Conservation (phyloP, 129 eudicot genomes). For the Escallonia rubra region DNA sequence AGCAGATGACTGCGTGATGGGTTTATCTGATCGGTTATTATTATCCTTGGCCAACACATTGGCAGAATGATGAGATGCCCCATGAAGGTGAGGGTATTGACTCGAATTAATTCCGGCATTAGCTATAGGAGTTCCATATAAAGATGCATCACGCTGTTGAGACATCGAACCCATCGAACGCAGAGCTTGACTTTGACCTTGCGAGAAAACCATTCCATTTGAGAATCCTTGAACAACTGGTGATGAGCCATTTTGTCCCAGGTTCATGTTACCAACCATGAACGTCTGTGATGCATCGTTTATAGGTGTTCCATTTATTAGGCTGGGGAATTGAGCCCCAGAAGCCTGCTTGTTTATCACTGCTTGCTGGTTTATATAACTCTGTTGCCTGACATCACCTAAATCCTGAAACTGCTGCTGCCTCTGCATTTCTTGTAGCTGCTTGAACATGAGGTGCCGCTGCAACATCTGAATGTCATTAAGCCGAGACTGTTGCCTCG, state of each 20-base stretch:
- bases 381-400: slow-evolving; percentile 35
- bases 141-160: slow-evolving; percentile 36
- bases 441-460: slow-evolving; percentile 68
- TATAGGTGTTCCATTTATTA: slow-evolving; percentile 36
- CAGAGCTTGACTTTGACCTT: slow-evolving; percentile 38
- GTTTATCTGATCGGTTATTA: slow-evolving; percentile 27
- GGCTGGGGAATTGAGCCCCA: slow-evolving; percentile 24
- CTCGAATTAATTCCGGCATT: slow-evolving; percentile 28
- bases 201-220: slow-evolving; percentile 43
- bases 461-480: slow-evolving; percentile 66
- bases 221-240: slow-evolving; percentile 39
- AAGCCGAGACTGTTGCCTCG: slow-evolving; percentile 27
- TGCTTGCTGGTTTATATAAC: slow-evolving; percentile 33
- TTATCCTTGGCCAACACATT: slow-evolving; percentile 27
- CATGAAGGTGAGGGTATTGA: slow-evolving; percentile 44
- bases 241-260: slow-evolving; percentile 24
- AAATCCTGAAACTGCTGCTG: slow-evolving; percentile 54
- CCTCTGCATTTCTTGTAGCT: slow-evolving; percentile 59
- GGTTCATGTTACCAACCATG: slow-evolving; percentile 31
- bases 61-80: slow-evolving; percentile 33
- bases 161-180: slow-evolving; percentile 26
- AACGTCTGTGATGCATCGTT: slow-evolving; percentile 52
- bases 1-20: slow-evolving; percentile 19
- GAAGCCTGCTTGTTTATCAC: slow-evolving; percentile 27
- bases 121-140: slow-evolving; percentile 33